Conservation (phyloP, 2,329 filamentous ascomycete species). For the Trichoderma sp. region DNA sequence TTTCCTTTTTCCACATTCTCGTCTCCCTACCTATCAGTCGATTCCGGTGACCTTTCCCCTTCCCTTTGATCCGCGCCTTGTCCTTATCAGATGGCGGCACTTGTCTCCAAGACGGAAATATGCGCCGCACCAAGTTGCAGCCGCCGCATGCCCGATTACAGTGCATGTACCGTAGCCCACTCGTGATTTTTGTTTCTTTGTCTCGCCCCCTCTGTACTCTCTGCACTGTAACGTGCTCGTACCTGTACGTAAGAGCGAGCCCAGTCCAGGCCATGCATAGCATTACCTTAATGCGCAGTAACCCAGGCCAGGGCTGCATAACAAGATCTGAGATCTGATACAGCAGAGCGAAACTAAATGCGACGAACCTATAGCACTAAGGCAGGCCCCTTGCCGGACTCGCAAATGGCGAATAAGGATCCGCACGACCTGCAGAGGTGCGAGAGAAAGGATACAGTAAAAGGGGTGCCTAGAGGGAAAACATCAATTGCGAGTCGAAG, state of each 20-base stretch:
- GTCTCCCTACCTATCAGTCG: not conserved
- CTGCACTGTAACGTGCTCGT: not conserved
- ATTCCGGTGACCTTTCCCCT: not conserved
- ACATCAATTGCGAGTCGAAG: not conserved
- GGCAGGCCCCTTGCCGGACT: not conserved
- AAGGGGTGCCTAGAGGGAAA: not conserved
- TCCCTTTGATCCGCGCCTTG: not conserved
- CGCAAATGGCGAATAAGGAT: not conserved
- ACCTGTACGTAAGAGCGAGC: not conserved
- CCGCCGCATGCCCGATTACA: not conserved
- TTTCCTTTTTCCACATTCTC: not conserved
- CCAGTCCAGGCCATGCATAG: not conserved
- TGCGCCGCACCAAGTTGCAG: not conserved
- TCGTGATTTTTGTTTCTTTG: not conserved
- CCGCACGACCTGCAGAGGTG: not conserved
- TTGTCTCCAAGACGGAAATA: not conserved
- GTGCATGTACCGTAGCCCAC: not conserved
- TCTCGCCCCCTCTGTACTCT: not conserved
- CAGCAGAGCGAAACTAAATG: not conserved
- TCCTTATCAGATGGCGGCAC: not conserved
- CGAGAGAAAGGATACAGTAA: not conserved
- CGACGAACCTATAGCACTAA: conserved; percentile 9
- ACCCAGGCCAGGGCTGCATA: not conserved
- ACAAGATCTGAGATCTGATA: conserved; percentile 18
- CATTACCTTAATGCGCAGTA: not conserved